A percentile compares a stretch with the other conserved stretches of the same genome.
Evolutionary conservation across 441 rosid species (phyloP).

Genomic region (Lepidium campestre): DNA sequence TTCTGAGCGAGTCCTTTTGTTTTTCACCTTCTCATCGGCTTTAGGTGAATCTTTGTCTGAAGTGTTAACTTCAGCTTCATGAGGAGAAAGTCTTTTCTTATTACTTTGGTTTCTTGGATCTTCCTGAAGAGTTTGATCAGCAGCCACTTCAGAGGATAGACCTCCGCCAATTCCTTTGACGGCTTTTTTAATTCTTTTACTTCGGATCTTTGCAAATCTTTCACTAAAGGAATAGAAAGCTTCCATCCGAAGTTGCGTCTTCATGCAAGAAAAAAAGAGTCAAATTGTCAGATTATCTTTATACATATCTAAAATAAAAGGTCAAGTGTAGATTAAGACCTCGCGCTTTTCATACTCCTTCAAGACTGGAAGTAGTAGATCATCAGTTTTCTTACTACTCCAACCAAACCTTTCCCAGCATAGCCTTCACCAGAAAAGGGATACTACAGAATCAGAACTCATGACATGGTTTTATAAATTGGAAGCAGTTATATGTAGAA

Average conservation of each 20-base stretch:
- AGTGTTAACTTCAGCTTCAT: constrained; percentile 30
- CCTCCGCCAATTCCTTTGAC: constrained; percentile 81
- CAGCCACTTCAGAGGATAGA: constrained; percentile 33
- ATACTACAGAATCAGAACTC: constrained; percentile 15
- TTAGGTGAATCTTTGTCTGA: constrained; percentile 30
- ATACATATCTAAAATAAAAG: background rate
- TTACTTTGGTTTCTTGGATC: constrained; percentile 39
- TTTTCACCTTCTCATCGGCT: constrained; percentile 29
- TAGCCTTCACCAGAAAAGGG: constrained; percentile 44
- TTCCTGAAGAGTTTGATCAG: constrained; percentile 38
- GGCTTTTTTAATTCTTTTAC: constrained; percentile 84
- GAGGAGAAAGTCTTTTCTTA: constrained; percentile 29
- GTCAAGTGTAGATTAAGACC: constrained; percentile 37
- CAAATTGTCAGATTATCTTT: constrained; percentile 10
- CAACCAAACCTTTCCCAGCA: constrained; percentile 97
- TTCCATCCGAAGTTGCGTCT: constrained; percentile 96
- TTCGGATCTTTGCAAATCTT: constrained; percentile 92
- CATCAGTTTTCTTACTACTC: constrained; percentile 77
- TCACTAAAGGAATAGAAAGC: constrained; percentile 95
- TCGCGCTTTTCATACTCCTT: constrained; percentile 88
- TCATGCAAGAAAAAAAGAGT: constrained; percentile 19
- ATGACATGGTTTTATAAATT: background rate
- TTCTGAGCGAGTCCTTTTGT: constrained; percentile 20
- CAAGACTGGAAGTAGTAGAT: constrained; percentile 77
- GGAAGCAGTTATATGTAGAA: background rate